Base-by-base conservation (phyloP, 345 rosid species). In the Fremontodendron californicum region DNA sequence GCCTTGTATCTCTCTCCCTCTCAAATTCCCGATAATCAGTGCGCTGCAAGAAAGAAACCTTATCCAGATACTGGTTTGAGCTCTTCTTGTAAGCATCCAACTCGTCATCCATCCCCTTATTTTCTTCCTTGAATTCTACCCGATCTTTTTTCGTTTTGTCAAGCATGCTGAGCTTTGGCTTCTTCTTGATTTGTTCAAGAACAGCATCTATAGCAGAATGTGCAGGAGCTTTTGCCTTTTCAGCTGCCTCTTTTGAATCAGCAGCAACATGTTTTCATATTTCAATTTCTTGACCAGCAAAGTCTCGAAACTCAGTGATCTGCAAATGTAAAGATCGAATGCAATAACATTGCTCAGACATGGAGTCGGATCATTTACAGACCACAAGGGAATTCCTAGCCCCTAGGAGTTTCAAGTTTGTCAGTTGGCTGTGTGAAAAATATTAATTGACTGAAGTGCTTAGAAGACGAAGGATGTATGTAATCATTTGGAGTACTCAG, bases 111-210 rank as follows among this genome's bases (percentile, higher is more conserved):
- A 92, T 73, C 27, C 94, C 93, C 80, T 83, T 86, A 73, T 94
- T 88, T 76, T 93, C 99, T 3, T 91, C 98, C 86, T 95, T 95
- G 51, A 88, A 95, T 82, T 95, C 99, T 82, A 97, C 98, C 99
- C 96, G 93, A 78, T 92, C 98, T 86, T 88, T 91, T 81, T 92
- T 95, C 0, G 98, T 89, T 87, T 95, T 93, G 86, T 93, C 98
- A 21, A 94, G 86, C 62, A 92, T 97, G 15, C 98, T 94, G 33
- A 93, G 96, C 82, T 95, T 95, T 69, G 88, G 92, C 73, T 95
- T 93, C 88, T 94, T 93, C 87, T 85, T 93, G 13, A 95, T 90
- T 84, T 93, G 96, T 87, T 93, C 94, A 9, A 95, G 96, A 68
- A 95, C 86, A 5, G 89, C 94, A 86, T 94, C 97, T 42, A 94